Conservation (phyloP, 768 basidiomycete species). For the Mycena albidolilacea region DNA sequence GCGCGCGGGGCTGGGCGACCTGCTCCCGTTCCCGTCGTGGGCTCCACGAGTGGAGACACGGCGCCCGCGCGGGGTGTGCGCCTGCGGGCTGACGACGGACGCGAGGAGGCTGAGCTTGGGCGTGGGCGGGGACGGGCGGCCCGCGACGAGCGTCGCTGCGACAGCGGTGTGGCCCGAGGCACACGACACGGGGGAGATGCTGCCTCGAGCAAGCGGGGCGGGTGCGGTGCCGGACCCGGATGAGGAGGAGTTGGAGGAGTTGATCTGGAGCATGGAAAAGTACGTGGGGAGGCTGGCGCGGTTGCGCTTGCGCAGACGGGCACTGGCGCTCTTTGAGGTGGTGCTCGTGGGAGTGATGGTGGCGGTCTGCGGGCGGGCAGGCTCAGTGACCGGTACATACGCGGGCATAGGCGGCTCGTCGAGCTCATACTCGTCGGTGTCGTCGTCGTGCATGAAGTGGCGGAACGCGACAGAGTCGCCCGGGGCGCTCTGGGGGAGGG, state of each 20-base stretch:
- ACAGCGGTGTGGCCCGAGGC: slow-evolving; percentile 62
- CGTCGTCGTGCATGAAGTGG: slow-evolving; percentile 45
- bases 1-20: slow-evolving; percentile 60
- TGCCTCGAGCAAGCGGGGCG: slow-evolving; percentile 4
- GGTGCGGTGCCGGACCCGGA: slow-evolving; percentile 35
- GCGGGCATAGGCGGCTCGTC: not conserved
- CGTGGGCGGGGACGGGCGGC: slow-evolving; percentile 71
- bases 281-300: slow-evolving; percentile 83
- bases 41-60: slow-evolving; percentile 24
- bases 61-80: slow-evolving; percentile 66
- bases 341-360: slow-evolving; percentile 41
- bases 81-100: slow-evolving; percentile 35
- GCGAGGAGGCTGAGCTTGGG: slow-evolving; percentile 63
- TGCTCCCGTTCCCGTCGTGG: slow-evolving; percentile 31
- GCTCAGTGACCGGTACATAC: not conserved
- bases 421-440: slow-evolving; percentile 60
- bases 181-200: slow-evolving; percentile 60
- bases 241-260: slow-evolving; percentile 52
- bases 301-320: slow-evolving; percentile 66
- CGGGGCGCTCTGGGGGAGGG: slow-evolving; percentile 59
- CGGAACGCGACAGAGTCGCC: slow-evolving; percentile 53
- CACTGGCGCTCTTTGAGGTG: slow-evolving; percentile 54
- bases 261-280: slow-evolving; percentile 79
- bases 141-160: slow-evolving; percentile 24
- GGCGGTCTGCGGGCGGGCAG: slow-evolving; percentile 42